These are phyloP conservation scores for Blastomyces silverae DNA, from an alignment of 2,329 filamentous ascomycete genomes.

Conservation along the genomic window DNA sequence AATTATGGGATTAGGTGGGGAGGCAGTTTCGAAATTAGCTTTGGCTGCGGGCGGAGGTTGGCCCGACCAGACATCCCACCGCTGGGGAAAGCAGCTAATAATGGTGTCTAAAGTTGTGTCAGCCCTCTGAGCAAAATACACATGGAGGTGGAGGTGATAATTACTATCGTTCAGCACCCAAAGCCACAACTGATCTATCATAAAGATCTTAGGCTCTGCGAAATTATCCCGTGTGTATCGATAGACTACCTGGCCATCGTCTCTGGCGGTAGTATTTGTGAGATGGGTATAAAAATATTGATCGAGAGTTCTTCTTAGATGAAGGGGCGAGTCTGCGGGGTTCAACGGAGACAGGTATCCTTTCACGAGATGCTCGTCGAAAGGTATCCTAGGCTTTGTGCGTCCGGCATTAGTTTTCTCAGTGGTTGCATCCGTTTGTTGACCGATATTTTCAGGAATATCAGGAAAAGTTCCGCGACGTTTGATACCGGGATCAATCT, in stretches of 20 bases:
- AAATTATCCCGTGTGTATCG: conserved; percentile 45
- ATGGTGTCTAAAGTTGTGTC: conserved; percentile 44
- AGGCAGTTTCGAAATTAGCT: not conserved
- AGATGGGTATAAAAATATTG: conserved; percentile 60
- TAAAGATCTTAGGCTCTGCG: conserved; percentile 54
- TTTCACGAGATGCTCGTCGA: conserved; percentile 11
- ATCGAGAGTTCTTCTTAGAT: conserved; percentile 48
- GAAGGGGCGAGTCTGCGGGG: conserved; percentile 6
- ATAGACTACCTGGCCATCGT: conserved; percentile 59
- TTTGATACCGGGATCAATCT: not conserved
- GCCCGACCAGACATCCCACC: conserved; percentile 28
- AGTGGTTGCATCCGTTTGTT: not conserved
- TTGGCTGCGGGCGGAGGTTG: not conserved
- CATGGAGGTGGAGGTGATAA: not conserved
- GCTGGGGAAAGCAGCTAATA: conserved; percentile 41
- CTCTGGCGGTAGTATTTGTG: conserved; percentile 50
- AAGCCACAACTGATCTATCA: conserved; percentile 64
- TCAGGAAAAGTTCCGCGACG: not conserved
- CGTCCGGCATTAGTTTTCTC: not conserved
- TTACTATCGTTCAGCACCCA: conserved; percentile 49
- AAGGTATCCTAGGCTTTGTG: not conserved
- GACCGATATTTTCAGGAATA: not conserved
- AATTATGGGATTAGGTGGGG: not conserved
- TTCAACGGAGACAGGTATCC: conserved; percentile 6
- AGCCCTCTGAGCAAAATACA: not conserved